A percentile compares a stretch with the other conserved stretches of the same genome.
phyloP scores from a whole-genome alignment of 495 filamentous ascomycete species.

The Darksidea phi region DNA sequence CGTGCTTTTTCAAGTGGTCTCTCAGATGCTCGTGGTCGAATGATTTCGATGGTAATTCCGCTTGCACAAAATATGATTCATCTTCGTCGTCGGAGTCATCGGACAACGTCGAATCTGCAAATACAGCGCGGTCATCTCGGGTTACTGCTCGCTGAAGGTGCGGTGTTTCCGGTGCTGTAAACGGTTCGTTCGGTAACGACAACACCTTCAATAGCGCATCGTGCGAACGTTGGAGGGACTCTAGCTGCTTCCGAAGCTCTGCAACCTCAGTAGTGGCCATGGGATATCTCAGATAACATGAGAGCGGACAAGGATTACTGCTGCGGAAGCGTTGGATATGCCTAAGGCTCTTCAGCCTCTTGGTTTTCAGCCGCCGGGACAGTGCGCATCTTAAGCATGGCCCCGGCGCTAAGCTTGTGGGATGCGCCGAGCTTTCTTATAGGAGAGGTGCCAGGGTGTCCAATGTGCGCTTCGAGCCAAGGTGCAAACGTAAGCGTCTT shows the following conservation, averaged over 20 bases:
- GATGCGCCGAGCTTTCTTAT: neutral
- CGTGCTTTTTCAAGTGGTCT: constrained; percentile 38
- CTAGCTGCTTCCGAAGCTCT: constrained; percentile 22
- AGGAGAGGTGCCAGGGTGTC: neutral
- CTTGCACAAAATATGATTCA: constrained; percentile 33
- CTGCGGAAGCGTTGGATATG: neutral
- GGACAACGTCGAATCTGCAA: constrained; percentile 26
- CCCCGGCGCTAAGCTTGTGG: neutral
- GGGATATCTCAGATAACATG: too few relatives aligned
- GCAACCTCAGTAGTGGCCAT: constrained; percentile 15
- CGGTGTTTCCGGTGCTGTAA: neutral
- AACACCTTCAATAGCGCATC: constrained; percentile 13
- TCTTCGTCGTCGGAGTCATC: constrained; percentile 36
- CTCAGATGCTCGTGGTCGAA: constrained; percentile 37
- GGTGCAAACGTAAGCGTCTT: neutral
- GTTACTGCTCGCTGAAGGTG: neutral
- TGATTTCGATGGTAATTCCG: constrained; percentile 24
- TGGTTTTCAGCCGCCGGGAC: neutral
- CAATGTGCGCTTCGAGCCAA: neutral
- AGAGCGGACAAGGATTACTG: too few relatives aligned
- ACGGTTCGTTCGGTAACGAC: constrained; percentile 2
- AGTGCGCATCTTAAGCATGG: neutral
- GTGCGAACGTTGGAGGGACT: constrained; percentile 19
- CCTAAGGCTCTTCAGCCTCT: neutral
- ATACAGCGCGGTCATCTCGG: constrained; percentile 9